These are phyloP conservation scores for Mortierella hygrophila DNA, from an alignment of 192 early-diverging fungal species.

Conservation along the genomic window DNA sequence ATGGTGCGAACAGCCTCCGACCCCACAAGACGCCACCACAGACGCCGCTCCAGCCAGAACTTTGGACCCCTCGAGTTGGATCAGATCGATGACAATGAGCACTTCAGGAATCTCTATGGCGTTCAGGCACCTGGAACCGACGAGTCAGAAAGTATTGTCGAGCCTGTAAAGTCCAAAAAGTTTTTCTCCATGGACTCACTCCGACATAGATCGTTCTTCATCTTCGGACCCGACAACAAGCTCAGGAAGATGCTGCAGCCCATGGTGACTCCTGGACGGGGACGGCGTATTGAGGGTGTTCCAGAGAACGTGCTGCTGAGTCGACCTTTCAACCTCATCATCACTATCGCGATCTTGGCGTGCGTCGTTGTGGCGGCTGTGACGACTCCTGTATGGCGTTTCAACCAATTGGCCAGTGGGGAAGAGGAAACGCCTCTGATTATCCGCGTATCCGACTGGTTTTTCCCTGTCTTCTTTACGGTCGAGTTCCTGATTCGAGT, in stretches of 20 bases:
- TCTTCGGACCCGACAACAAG: conserved; percentile 62
- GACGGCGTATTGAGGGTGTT: conserved; percentile 60
- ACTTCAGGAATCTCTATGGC: conserved; percentile 34
- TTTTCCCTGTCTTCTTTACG: conserved; percentile 66
- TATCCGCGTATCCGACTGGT: conserved; percentile 56
- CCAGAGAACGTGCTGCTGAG: conserved; percentile 56
- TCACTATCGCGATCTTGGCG: conserved; percentile 61
- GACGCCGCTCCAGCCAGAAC: conserved; percentile 17
- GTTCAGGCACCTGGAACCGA: conserved; percentile 1
- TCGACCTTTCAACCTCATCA: conserved; percentile 58
- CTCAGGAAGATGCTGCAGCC: conserved; percentile 63
- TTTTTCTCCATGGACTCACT: conserved; percentile 32
- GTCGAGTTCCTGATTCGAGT: conserved; percentile 67
- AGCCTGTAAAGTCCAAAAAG: not conserved
- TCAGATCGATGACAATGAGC: conserved; percentile 25
- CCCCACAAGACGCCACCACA: conserved; percentile 10
- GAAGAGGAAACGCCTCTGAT: conserved; percentile 5
- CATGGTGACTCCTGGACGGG: conserved; percentile 63
- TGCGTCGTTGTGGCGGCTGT: conserved; percentile 62
- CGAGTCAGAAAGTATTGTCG: not conserved
- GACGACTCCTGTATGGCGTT: conserved; percentile 62
- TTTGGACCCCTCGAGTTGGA: conserved; percentile 14
- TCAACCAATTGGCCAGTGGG: conserved; percentile 43
- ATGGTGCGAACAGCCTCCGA: not conserved
- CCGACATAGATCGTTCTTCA: conserved; percentile 61